Evolutionary conservation across 2,329 filamentous ascomycete species (phyloP).

Genomic region (Cladorrhinum sp.): DNA sequence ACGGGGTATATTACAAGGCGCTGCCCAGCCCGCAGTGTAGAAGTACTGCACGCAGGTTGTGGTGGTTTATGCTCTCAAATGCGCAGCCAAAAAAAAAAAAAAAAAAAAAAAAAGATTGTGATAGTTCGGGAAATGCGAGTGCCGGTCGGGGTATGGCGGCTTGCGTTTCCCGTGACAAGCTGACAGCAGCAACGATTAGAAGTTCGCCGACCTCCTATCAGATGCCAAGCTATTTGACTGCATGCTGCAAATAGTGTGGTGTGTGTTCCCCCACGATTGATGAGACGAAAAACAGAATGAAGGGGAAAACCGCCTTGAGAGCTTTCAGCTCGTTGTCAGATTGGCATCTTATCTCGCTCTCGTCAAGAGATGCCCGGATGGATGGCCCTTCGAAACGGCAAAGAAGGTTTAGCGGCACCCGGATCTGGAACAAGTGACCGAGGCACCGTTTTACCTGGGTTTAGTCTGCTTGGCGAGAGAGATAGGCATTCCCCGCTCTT

Average conservation of each 20-base stretch:
- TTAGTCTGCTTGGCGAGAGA: background rate
- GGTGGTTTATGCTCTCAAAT: no score
- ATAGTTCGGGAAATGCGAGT: no score
- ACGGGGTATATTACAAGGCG: no score
- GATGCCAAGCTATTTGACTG: background rate
- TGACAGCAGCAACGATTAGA: no score
- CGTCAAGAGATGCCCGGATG: background rate
- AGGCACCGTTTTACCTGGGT: background rate
- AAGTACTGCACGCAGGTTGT: no score
- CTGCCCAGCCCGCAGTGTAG: no score
- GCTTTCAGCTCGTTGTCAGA: background rate
- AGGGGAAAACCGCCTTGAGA: no score
- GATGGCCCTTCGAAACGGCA: background rate
- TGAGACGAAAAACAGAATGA: background rate
- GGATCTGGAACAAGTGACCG: background rate
- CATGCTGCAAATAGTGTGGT: background rate
- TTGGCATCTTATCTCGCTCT: background rate
- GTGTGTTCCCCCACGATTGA: background rate
- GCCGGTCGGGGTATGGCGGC: no score
- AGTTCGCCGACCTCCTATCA: background rate
- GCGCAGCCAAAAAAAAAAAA: no score
- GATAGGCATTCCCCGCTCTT: constrained; percentile 10
- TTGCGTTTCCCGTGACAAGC: no score
- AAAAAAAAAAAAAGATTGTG: no score
- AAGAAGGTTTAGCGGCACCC: background rate